Evolutionary conservation across 106 monocot species (phyloP).

Genomic region (Xerophyta viscosa): DNA sequence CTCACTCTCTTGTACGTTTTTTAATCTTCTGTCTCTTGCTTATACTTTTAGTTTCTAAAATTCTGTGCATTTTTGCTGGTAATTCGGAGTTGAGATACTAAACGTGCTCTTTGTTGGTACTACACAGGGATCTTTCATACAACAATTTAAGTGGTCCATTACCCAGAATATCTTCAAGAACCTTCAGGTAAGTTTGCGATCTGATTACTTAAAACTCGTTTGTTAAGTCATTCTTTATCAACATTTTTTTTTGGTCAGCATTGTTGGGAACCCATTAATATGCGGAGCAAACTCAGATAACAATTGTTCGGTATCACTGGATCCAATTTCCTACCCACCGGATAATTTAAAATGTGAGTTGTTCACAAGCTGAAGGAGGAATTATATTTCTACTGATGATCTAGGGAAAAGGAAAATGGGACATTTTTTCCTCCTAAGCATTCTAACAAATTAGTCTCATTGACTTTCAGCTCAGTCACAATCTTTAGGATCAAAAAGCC

Average conservation of each 20-base stretch:
- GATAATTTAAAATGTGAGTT: constrained; percentile 63
- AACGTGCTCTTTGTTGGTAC: background rate
- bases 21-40: background rate
- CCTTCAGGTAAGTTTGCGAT: constrained; percentile 57
- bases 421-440: too few species aligned
- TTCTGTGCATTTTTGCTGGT: too few species aligned
- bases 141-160: constrained; percentile 83
- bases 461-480: constrained; percentile 55
- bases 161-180: constrained; percentile 72
- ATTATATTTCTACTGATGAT: too few species aligned
- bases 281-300: constrained; percentile 52
- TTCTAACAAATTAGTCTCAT: constrained; percentile 17
- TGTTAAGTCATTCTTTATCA: too few species aligned
- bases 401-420: too few species aligned
- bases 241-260: constrained; percentile 37
- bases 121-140: constrained; percentile 79
- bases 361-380: too few species aligned
- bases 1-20: constrained; percentile 78
- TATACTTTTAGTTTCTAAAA: too few species aligned
- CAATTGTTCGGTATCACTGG: constrained; percentile 67
- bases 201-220: too few species aligned
- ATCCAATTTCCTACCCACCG: constrained; percentile 72
- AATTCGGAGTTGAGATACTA: too few species aligned
- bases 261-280: constrained; percentile 84
- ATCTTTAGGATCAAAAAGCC: constrained; percentile 30